Evolutionary conservation across 768 basidiomycete genomes (phyloP).

Genomic region (Naematelia aurantialba): DNA sequence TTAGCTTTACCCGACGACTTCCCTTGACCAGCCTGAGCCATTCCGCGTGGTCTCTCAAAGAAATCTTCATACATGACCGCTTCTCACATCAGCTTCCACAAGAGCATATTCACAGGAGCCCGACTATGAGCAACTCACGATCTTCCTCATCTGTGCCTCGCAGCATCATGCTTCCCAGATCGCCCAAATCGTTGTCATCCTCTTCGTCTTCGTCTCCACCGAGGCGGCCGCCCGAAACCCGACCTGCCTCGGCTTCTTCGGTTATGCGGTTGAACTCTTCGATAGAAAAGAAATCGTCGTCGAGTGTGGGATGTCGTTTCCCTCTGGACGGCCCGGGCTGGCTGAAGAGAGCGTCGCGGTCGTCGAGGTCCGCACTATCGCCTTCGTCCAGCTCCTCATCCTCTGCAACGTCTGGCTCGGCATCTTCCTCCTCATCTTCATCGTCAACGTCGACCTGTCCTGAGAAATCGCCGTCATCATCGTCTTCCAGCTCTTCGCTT

Average conservation of each 20-base stretch:
- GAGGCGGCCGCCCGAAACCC: slow-evolving; percentile 61
- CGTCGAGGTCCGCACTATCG: slow-evolving; percentile 43
- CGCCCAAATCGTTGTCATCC: slow-evolving; percentile 41
- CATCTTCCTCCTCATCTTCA: slow-evolving; percentile 38
- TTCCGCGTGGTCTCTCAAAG: slow-evolving; percentile 46
- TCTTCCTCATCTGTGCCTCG: slow-evolving; percentile 34
- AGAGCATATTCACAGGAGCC: background rate
- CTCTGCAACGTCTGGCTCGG: slow-evolving; percentile 17
- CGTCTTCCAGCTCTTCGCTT: slow-evolving; percentile 53
- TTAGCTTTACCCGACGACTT: slow-evolving; percentile 26
- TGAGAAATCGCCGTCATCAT: slow-evolving; percentile 34
- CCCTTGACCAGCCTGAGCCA: slow-evolving; percentile 8
- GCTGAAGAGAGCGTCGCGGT: slow-evolving; percentile 39
- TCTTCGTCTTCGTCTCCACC: slow-evolving; percentile 50
- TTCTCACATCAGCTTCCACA: slow-evolving; percentile 18
- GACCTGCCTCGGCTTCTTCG: slow-evolving; percentile 68
- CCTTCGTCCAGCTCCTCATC: slow-evolving; percentile 34
- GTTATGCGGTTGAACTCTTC: slow-evolving; percentile 81
- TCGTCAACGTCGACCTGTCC: slow-evolving; percentile 36
- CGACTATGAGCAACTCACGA: slow-evolving; percentile 26
- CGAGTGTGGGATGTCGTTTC: slow-evolving; percentile 57
- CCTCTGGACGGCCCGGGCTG: slow-evolving; percentile 31
- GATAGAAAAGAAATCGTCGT: slow-evolving; percentile 88
- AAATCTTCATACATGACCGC: slow-evolving; percentile 51
- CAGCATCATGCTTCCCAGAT: slow-evolving; percentile 39